Evolutionary conservation across 768 basidiomycete species (phyloP), one percentile per base, ranked within the genome.

Genomic region (Tubosaeta sp.): DNA sequence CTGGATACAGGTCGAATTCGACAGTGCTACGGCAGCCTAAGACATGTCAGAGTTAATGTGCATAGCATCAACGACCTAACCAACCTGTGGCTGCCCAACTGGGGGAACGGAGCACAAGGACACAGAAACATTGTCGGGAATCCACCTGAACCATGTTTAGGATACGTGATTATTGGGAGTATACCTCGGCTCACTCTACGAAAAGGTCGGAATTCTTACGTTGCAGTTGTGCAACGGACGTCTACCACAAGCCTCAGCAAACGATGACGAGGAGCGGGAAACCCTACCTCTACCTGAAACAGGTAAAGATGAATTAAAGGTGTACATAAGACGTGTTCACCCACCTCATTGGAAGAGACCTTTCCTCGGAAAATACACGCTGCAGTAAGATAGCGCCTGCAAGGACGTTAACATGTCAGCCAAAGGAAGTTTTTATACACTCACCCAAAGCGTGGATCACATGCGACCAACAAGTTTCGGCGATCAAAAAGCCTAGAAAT

Each of bases 311-410:
- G n/a, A 45, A 31, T 44, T 7, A 32, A 1, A 9, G 7, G 33
- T 39, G 26, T 33, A 8, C 22, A 47, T 13, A 33, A 41, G 16
- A 5, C 2, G 22, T 11, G 34, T 16, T 10, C 46, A 76, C 83
- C 65, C 69, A 90, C 91, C 71, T 93, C 93, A 64, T 83, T 78
- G 17, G 88, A 90, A 35, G 87, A 77, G 32, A 95, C 76, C 39
- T 85, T 80, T 31, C 91, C 93, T 52, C 93, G 82, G 81, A 90
- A 94, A 54, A 92, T 91, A 6, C 84, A 85, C 4, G 91, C 89
- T 9, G 88, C 88, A 0, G 93, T 94, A 37, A 95, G 73, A 69
- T 91, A 95, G 39, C 88, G 88, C 26, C 91, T 90, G 55, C 16
- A 48, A 14, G 33, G 14, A 31, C 11, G 17, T 55, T 51, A 48